Evolutionary conservation across 1,284 basidiomycete genomes (phyloP), one percentile per base, ranked within the genome.

Genomic region (Macrocystidia cucumis): DNA sequence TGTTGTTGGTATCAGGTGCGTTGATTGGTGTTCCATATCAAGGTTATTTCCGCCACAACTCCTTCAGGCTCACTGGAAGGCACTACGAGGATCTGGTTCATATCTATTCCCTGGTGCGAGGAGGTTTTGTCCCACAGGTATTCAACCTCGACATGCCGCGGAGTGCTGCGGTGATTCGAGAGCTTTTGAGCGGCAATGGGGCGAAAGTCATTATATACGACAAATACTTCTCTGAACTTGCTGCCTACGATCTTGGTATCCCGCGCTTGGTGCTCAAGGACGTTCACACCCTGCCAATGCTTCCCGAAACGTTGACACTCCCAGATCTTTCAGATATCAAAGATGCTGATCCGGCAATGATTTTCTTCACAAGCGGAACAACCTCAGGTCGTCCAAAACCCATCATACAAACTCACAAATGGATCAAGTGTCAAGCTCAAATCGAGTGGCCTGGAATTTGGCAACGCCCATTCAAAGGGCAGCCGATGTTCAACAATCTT

Each of bases 281-380:
- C 42, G 8, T 42, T 42, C 4, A 34, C 41, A 1, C 17, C 49
- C 7, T 3, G 5, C n/a, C 7, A n/a, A 18, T 25, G 27, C 39
- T 32, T 8, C 28, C 20, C 28, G n/a, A 37, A 49, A 11, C 38
- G n/a, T n/a, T n/a, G n/a, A n/a, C n/a, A n/a, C n/a, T n/a, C n/a
- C n/a, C 34, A 14, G 31, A 42, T 20, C 33, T 48, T 3, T 43
- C 43, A 3, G 19, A 34, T 1, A 44, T 41, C 2, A 26, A 38
- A 9, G 39, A 38, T 2, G 42, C 47, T 9, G 55, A 59, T 18
- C 39, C 48, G 7, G 52, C 47, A 3, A 41, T 57, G 17, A 56
- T 58, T 19, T 51, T 57, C 29, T 56, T 58, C 34, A 55, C 57
- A n/a, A 54, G 49, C 27, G 56, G 57, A 6, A 54, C 56, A 1